Conservation (phyloP, 2,329 filamentous ascomycete genomes). For the Thyridium curvatum region DNA sequence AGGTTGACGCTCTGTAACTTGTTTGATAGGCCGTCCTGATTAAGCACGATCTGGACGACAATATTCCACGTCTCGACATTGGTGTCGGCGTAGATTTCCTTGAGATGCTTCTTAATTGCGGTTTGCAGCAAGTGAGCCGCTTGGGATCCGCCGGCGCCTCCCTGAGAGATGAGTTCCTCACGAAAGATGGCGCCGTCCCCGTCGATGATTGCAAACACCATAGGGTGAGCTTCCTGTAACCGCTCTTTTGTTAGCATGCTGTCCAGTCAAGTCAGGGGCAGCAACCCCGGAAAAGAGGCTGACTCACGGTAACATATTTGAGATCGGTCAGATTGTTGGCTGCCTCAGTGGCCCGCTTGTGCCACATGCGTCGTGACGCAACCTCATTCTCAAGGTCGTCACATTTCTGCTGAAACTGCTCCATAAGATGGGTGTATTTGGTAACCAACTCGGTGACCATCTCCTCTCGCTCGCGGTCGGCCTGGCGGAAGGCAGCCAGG, state of each 20-base stretch:
- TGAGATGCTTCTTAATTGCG: slow-evolving; percentile 15
- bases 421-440: slow-evolving; percentile 3
- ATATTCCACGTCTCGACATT: slow-evolving; percentile 23
- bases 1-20: slow-evolving; percentile 18
- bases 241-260: neutral
- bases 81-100: slow-evolving; percentile 14
- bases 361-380: slow-evolving; percentile 13
- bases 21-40: slow-evolving; percentile 22
- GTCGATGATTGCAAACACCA: slow-evolving; percentile 26
- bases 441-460: slow-evolving; percentile 4
- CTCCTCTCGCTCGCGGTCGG: slow-evolving; percentile 3
- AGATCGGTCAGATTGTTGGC: slow-evolving; percentile 5
- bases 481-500: slow-evolving; percentile 2
- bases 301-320: slow-evolving; percentile 8
- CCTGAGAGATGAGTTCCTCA: slow-evolving; percentile 20
- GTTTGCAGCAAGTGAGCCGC: slow-evolving; percentile 20
- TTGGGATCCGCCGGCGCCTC: slow-evolving; percentile 22
- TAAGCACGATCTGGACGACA: slow-evolving; percentile 24
- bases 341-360: slow-evolving; percentile 8
- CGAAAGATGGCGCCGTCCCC: slow-evolving; percentile 27
- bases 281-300: neutral
- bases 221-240: slow-evolving; percentile 21
- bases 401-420: slow-evolving; percentile 6
- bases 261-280: neutral
- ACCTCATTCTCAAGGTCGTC: slow-evolving; percentile 13